Evolutionary conservation across 2,329 filamentous ascomycete genomes (phyloP).

Genomic region (Purpureocillium lavendulum): DNA sequence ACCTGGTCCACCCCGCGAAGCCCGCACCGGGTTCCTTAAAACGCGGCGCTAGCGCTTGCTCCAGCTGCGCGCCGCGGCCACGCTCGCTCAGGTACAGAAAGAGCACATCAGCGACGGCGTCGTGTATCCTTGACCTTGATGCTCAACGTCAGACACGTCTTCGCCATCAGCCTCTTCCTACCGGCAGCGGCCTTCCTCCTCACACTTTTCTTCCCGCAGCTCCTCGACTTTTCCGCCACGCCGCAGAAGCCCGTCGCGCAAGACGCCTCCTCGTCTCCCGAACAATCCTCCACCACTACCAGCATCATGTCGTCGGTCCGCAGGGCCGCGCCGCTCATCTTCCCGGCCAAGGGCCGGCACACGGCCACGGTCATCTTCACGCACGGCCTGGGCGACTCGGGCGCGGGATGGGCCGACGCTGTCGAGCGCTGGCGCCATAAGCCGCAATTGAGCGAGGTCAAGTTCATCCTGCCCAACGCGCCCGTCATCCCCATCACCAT

Average conservation of each 20-base stretch:
- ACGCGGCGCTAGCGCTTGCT: too few relatives aligned
- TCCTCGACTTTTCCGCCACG: not conserved
- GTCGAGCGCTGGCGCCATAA: slow-evolving; percentile 82
- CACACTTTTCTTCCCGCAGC: too few relatives aligned
- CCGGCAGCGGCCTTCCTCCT: too few relatives aligned
- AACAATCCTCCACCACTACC: not conserved
- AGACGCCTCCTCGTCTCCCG: not conserved
- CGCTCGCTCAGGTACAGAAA: too few relatives aligned
- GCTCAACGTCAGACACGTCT: too few relatives aligned
- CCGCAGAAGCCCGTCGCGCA: not conserved
- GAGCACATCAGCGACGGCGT: too few relatives aligned
- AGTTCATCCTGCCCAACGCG: slow-evolving; percentile 91
- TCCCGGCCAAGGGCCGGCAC: slow-evolving; percentile 74
- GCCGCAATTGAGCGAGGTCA: slow-evolving; percentile 76
- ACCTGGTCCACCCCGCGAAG: too few relatives aligned
- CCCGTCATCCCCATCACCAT: slow-evolving; percentile 77
- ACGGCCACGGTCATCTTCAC: slow-evolving; percentile 93
- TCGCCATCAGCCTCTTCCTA: too few relatives aligned
- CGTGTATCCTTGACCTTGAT: too few relatives aligned
- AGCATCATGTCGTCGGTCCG: slow-evolving; percentile 15
- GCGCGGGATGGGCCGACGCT: slow-evolving; percentile 69
- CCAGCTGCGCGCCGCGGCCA: too few relatives aligned
- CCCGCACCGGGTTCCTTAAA: too few relatives aligned
- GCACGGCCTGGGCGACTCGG: slow-evolving; percentile 84
- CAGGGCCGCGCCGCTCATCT: slow-evolving; percentile 50